Base-by-base conservation (phyloP, 2,329 filamentous ascomycete genomes). In the Chrysosporium queenslandicum region DNA sequence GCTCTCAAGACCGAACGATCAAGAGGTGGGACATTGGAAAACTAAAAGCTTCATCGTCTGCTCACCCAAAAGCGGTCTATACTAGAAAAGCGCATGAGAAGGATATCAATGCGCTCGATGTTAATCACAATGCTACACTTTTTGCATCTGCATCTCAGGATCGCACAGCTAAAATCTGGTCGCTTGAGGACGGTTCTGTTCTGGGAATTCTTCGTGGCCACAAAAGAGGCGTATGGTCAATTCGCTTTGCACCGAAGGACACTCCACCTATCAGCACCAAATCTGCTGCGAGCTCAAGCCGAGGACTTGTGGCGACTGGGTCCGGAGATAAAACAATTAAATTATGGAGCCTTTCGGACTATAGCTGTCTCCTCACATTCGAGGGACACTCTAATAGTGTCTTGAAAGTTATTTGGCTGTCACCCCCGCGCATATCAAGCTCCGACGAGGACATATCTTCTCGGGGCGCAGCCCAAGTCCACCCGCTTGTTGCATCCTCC, bases 101-200 rank as follows among this genome's bases (percentile, higher is more conserved):
- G 66, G 92, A 98, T 60, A 98, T 98, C 70, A 98, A 98, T 62
- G 89, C 92, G 2, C 79, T 98, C 47, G 88, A 94, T 58, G 77
- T 92, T 9, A 87, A 89, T 58, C 78, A 82, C 20, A 76, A 79
- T 1, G 81, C 80, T 3, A 80, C 82, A n/a, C 71, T 96, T 0
- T 97, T 98, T 64, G 94, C 91, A 2, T 96, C 92, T 1, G 91
- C 92, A 27, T 97, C 91, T 4, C 92, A 98, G 70, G 92, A 98
- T 67, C 87, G 89, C 59, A 94, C 88, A 0, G 89, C 97, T 59
- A 98, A 97, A 72, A 92, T 98, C 54, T 98, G 91, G 86, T 92
- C 90, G 6, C 77, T 85, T 5, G 84, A 90, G 59, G 87, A 92
- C 65, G 90, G 94, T 18, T 89, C 96, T 61, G 86, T 90, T 0